Evolutionary conservation across 2,329 filamentous ascomycete species (phyloP), one percentile per base, ranked within the genome.

Genomic region (Fusarium abutilonis): DNA sequence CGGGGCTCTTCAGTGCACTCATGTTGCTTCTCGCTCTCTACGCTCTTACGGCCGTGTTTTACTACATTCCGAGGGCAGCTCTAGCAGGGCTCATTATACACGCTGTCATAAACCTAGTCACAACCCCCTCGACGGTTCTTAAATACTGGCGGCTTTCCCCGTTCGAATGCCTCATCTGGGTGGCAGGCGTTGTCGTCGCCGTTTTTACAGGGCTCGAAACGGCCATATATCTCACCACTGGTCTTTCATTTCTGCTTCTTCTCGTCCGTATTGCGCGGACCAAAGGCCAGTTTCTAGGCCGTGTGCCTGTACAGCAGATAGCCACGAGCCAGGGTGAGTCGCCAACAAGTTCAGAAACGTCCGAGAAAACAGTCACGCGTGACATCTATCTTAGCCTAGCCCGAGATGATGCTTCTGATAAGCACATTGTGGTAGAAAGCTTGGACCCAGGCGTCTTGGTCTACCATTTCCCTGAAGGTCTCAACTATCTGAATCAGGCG

Each of bases 1-100:
- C 89, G 28, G 90, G 91, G 74, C 81, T 92, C 23, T 91, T 94
- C 66, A 94, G 90, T 29, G 91, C 90, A 0, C 56, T 90, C 26
- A 84, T 95, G 6, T 88, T 95, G 2, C 80, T 94, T 1, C 79
- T 95, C 9, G 90, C 91, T 6, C 86, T 94, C 56, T 94, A 95
- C 67, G 90, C 87, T 6, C 78, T 95, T 26, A 88, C 91, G 0
- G 86, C 86, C 0, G 86, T 93, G 28, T 94, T 95, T 79, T 93
- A 86, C 79, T 94, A 90, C 74, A 94, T 95, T 52, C 90, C 91
- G 0, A 87, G 83, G 52, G 83, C 90, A 2, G 82, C 86, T 1
- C 81, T 95, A 6, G 83, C 90, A 1, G 91, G 86, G 21, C 85
- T 95, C 66, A 94, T 95, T 68, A 93, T 95, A 61, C 91, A 95